These are phyloP conservation scores for Exophiala calicioides DNA, from an alignment of 2,329 filamentous ascomycete species.

Conservation along the genomic window DNA sequence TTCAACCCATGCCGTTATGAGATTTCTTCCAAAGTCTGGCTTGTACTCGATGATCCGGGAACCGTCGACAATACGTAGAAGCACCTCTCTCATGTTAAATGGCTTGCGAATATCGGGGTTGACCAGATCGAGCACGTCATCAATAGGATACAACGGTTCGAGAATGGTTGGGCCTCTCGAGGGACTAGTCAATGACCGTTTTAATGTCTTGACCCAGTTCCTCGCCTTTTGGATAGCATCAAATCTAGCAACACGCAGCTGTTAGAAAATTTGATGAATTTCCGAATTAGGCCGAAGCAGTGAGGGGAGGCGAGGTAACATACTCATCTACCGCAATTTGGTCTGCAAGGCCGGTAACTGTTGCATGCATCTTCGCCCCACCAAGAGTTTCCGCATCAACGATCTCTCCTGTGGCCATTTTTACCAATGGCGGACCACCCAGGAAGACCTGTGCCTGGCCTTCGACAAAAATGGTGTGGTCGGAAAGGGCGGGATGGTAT, in stretches of 20 bases:
- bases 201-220: conserved; percentile 39
- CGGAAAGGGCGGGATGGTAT: conserved; percentile 45
- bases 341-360: conserved; percentile 46
- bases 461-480: conserved; percentile 48
- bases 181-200: conserved; percentile 10
- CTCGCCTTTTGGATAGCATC: conserved; percentile 45
- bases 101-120: conserved; percentile 44
- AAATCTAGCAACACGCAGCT: no score
- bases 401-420: conserved; percentile 50
- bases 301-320: conserved; percentile 3
- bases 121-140: conserved; percentile 42
- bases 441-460: conserved; percentile 49
- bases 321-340: conserved; percentile 48
- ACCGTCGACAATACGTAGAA: conserved; percentile 46
- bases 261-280: no score
- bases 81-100: conserved; percentile 42
- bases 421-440: conserved; percentile 48
- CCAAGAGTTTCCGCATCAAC: conserved; percentile 46
- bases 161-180: no score
- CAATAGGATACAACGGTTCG: conserved; percentile 38
- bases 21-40: conserved; percentile 42
- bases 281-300: background rate
- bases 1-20: conserved; percentile 44
- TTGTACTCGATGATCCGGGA: conserved; percentile 45
- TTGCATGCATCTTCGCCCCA: conserved; percentile 45